Evolutionary conservation across 208 protist genomes (phyloP).

Genomic region (Trypanosoma vivax): DNA sequence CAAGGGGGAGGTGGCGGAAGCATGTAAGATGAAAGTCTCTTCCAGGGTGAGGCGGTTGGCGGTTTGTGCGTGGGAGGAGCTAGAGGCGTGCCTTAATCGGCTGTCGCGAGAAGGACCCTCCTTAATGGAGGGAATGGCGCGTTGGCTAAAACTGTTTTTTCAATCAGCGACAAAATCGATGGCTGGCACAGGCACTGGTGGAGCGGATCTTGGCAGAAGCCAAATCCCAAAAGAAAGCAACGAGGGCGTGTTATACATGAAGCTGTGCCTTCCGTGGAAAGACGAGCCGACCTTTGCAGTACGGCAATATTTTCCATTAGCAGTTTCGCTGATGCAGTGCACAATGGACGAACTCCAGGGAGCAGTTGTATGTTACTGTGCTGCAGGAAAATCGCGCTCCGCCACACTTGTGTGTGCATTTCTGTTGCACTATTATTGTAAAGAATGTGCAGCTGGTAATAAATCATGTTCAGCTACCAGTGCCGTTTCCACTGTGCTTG

Average conservation of each 20-base stretch:
- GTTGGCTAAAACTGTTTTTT: not conserved
- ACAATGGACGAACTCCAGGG: conserved; percentile 10
- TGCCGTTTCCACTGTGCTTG: conserved; percentile 12
- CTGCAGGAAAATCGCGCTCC: conserved; percentile 64
- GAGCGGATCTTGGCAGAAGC: not conserved
- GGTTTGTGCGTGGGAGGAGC: conserved; percentile 17
- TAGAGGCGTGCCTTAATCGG: conserved; percentile 7
- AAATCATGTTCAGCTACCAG: not conserved
- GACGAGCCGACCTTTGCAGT: conserved; percentile 13
- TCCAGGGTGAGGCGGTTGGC: conserved; percentile 4
- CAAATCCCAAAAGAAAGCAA: not conserved
- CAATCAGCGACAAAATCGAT: not conserved
- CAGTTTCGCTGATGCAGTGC: conserved; percentile 6
- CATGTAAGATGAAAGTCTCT: not conserved
- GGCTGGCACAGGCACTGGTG: too few relatives aligned
- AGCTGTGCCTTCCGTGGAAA: conserved; percentile 17
- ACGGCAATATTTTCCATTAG: conserved; percentile 5
- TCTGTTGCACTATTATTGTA: conserved; percentile 39
- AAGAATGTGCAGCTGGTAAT: conserved; percentile 4
- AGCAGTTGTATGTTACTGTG: conserved; percentile 58
- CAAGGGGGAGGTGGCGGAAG: not conserved
- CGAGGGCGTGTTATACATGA: not conserved
- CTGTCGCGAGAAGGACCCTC: too few relatives aligned
- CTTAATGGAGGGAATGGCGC: not conserved
- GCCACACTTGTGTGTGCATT: conserved; percentile 55